These are phyloP conservation scores for Incumbomyces lentus DNA, from an alignment of 2,329 filamentous ascomycete species.

Conservation along the genomic window DNA sequence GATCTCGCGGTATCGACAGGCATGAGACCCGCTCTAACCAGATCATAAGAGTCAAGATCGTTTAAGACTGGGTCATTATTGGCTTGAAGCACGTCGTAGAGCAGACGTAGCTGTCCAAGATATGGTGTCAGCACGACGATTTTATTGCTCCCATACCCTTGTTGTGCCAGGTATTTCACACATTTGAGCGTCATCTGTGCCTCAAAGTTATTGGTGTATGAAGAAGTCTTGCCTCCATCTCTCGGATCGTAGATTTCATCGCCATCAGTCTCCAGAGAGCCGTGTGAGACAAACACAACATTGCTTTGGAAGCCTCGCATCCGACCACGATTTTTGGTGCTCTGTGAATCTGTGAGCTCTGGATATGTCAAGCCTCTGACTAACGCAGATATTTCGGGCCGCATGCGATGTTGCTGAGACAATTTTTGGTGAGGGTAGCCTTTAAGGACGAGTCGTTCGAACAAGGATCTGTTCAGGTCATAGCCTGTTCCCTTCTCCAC, in stretches of 20 bases:
- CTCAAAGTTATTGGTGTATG: conserved; percentile 56
- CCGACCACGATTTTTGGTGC: conserved; percentile 36
- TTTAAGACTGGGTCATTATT: conserved; percentile 57
- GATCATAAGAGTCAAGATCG: conserved; percentile 55
- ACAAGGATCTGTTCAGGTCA: conserved; percentile 57
- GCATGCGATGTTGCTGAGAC: conserved; percentile 56
- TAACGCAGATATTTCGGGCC: conserved; percentile 54
- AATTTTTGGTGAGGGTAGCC: conserved; percentile 47
- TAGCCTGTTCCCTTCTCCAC: conserved; percentile 55
- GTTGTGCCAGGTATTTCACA: conserved; percentile 58
- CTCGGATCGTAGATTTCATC: conserved; percentile 36
- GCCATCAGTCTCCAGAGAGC: conserved; percentile 41
- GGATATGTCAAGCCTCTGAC: conserved; percentile 53
- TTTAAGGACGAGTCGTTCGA: conserved; percentile 55
- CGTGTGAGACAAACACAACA: conserved; percentile 59
- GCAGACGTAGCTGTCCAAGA: conserved; percentile 53
- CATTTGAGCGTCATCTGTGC: conserved; percentile 54
- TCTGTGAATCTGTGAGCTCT: conserved; percentile 44
- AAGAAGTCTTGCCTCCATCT: conserved; percentile 41
- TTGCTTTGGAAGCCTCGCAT: conserved; percentile 49
- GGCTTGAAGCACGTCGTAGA: conserved; percentile 43
- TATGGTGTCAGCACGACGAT: conserved; percentile 65
- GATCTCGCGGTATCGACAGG: conserved; percentile 42
- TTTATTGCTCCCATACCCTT: conserved; percentile 56
- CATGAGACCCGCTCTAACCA: conserved; percentile 54